phyloP scores from a whole-genome alignment of 2,329 filamentous ascomycete genomes.

The Aureobasidium sp. region DNA sequence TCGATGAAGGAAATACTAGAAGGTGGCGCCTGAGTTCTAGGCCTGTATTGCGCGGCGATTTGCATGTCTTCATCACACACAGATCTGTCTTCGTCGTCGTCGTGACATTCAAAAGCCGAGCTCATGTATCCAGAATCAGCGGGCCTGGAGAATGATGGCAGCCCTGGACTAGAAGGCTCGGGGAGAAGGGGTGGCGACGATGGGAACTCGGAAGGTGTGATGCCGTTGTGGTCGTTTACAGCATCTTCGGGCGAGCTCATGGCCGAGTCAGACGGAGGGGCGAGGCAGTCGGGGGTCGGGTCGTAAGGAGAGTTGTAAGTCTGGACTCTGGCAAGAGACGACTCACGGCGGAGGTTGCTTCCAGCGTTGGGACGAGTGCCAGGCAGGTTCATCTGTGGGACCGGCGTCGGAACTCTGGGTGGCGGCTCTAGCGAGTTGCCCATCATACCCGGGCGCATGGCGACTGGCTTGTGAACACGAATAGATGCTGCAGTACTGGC shows the following conservation, averaged over 20 bases:
- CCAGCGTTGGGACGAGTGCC: slow-evolving; percentile 2
- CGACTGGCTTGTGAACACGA: slow-evolving; percentile 71
- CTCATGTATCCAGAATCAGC: slow-evolving; percentile 79
- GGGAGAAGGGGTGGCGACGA: slow-evolving; percentile 84
- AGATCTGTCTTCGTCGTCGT: slow-evolving; percentile 41
- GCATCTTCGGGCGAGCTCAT: slow-evolving; percentile 41
- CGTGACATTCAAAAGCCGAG: slow-evolving; percentile 61
- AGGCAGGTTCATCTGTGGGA: slow-evolving; percentile 47
- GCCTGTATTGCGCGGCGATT: slow-evolving; percentile 29
- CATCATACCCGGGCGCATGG: slow-evolving; percentile 41
- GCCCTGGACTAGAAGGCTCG: slow-evolving; percentile 68
- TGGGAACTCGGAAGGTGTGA: slow-evolving; percentile 61
- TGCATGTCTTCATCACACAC: slow-evolving; percentile 33
- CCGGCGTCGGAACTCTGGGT: slow-evolving; percentile 71
- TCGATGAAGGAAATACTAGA: slow-evolving; percentile 29
- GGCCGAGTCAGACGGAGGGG: slow-evolving; percentile 34
- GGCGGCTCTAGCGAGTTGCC: slow-evolving; percentile 59
- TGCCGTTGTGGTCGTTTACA: slow-evolving; percentile 38
- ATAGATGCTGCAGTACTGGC: slow-evolving; percentile 86
- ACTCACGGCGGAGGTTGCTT: slow-evolving; percentile 18
- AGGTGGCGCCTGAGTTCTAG: slow-evolving; percentile 16
- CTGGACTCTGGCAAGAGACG: slow-evolving; percentile 17
- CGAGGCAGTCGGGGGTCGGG: slow-evolving; percentile 20
- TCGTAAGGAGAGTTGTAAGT: slow-evolving; percentile 18
- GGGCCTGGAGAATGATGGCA: slow-evolving; percentile 38